Base-by-base conservation (phyloP, 2,329 filamentous ascomycete species). In the Sporothrix luriei region DNA sequence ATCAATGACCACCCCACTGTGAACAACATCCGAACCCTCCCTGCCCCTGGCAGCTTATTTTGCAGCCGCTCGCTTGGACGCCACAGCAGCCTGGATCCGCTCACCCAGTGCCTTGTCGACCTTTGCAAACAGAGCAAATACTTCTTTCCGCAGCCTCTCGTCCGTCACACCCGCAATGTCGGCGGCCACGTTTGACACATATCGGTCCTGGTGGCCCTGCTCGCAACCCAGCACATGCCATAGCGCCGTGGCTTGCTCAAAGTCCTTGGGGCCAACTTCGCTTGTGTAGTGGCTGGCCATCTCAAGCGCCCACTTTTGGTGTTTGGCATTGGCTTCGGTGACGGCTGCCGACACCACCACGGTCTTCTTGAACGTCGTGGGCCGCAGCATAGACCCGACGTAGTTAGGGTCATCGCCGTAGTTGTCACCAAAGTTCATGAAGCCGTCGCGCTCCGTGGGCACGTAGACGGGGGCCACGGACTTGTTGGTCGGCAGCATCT, bases 371-470 rank as follows among this genome's bases (percentile, higher is more conserved):
- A 83, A 84, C 7, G 79, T 79, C 67, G 85, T 70, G 9, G 76
- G 75, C 26, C 82, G 81, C 77, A 83, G 84, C 29, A 26, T 62
- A 6, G 82, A 82, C 46, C 82, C 83, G 19, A 82, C 80, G 74
- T 89, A 90, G 78, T 86, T 87, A 11, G 86, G 85, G 75, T 88
- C 84, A 29, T 81, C 80, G 65, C 86, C 87, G 74, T 88, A 87
- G 80, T 89, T 89, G 69, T 81, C 82, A 79, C 92, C 90, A 76
- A 87, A 82, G 70, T 88, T 85, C 89, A 92, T 92, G 71, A 78
- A 76, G n/a, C 91, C 91, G 75, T 93, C 90, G 71, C 91, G 87
- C 78, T 92, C 90, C 82, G 88, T 91, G 73, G 90, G 90, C 74
- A 90, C n/a, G 14, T 83, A 83, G 86, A 83, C 79, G 81, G 81